phyloP scores from a whole-genome alignment of 768 basidiomycete genomes.

The Solioccasus polychromus region DNA sequence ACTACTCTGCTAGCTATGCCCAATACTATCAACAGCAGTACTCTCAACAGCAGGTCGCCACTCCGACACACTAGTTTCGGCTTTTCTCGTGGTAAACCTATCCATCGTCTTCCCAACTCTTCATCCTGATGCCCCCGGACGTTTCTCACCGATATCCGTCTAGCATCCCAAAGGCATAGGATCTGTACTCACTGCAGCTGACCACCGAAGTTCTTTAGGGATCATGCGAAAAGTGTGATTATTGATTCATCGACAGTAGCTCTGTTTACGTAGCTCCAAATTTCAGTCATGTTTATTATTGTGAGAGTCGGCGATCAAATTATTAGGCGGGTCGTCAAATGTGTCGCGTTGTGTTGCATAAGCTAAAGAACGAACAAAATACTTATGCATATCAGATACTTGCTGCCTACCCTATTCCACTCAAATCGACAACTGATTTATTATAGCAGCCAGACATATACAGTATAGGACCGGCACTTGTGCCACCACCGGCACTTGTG shows the following conservation, averaged over 20 bases:
- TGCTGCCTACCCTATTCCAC: no score
- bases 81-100: conserved; percentile 25
- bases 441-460: no score
- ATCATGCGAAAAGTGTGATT: conserved; percentile 25
- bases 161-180: conserved; percentile 24
- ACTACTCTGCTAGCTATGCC: conserved; percentile 76
- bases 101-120: conserved; percentile 15
- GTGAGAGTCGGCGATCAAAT: background rate
- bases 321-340: no score
- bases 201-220: conserved; percentile 33
- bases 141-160: conserved; percentile 18
- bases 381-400: no score
- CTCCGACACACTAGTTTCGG: conserved; percentile 33
- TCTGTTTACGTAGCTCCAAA: conserved; percentile 21
- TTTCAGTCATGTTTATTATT: conserved; percentile 7
- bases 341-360: no score
- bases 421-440: no score
- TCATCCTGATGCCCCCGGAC: conserved; percentile 11
- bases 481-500: no score
- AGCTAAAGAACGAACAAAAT: no score
- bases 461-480: no score
- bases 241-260: conserved; percentile 29
- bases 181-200: conserved; percentile 36
- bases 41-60: conserved; percentile 65
- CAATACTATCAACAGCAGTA: conserved; percentile 90